Conservation (phyloP, 1,139 yeast species). For the Ashbya aceris region DNA sequence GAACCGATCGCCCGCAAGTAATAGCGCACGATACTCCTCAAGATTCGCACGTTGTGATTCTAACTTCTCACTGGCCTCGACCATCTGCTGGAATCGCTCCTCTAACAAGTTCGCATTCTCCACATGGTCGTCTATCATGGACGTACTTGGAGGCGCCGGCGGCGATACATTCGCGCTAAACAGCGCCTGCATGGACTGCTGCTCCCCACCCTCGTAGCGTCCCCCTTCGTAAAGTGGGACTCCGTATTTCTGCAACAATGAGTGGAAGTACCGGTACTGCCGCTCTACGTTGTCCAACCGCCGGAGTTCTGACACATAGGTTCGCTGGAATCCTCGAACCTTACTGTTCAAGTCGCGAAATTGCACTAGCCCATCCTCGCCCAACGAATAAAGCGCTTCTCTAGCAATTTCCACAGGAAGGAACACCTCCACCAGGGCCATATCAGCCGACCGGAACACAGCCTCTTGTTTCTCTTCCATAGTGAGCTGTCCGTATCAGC, state of each 20-base stretch:
- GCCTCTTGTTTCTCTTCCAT: conserved; percentile 45
- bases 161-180: conserved; percentile 4
- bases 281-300: conserved; percentile 55
- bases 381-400: conserved; percentile 74
- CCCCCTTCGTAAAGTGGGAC: conserved; percentile 40
- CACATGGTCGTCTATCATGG: conserved; percentile 68
- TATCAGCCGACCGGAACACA: conserved; percentile 84
- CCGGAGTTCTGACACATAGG: conserved; percentile 76
- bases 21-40: conserved; percentile 57
- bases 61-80: conserved; percentile 46
- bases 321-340: conserved; percentile 75
- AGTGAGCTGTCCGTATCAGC: neutral
- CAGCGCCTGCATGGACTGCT: conserved; percentile 2
- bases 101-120: conserved; percentile 57
- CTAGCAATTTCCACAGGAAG: conserved; percentile 87
- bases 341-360: conserved; percentile 80
- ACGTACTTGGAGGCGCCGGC: conserved; percentile 36
- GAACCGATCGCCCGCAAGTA: conserved; percentile 60
- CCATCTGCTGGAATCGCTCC: conserved; percentile 47
- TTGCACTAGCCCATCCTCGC: conserved; percentile 75
- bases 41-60: conserved; percentile 46
- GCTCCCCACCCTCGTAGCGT: conserved; percentile 14
- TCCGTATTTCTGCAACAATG: conserved; percentile 40
- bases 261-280: conserved; percentile 38
- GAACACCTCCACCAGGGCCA: conserved; percentile 86